These are phyloP conservation scores for Solanum bulbocastanum DNA, from an alignment of 257 asterid genomes.

Conservation along the genomic window DNA sequence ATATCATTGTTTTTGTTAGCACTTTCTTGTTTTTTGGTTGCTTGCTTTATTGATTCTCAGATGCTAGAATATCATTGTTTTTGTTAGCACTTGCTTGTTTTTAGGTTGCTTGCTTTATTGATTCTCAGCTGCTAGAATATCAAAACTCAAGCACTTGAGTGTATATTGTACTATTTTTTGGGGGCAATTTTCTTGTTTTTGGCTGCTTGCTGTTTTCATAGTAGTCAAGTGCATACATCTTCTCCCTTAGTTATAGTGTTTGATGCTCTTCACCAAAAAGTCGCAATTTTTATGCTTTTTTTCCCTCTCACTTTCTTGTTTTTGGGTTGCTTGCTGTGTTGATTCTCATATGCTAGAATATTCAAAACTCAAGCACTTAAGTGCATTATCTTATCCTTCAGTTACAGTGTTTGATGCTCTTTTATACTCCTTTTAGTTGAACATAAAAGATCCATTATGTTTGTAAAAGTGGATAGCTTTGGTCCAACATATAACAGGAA, in stretches of 20 bases:
- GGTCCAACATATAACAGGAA: neutral
- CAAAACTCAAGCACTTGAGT: neutral
- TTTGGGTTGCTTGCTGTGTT: neutral
- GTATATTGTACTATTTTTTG: neutral
- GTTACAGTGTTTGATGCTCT: neutral
- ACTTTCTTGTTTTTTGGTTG: neutral
- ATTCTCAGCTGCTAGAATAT: neutral
- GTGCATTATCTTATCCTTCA: neutral
- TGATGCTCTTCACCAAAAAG: neutral
- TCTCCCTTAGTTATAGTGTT: neutral
- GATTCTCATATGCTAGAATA: neutral
- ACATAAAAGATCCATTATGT: neutral
- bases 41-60: neutral
- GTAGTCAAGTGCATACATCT: neutral
- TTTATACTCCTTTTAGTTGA: neutral
- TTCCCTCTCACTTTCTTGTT: neutral
- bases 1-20: neutral
- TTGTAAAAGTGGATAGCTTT: neutral
- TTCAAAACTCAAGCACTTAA: neutral
- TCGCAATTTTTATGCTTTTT: neutral
- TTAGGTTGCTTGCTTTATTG: neutral
- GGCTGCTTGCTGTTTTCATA: neutral
- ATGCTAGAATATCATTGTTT: too few relatives aligned
- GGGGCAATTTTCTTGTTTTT: neutral
- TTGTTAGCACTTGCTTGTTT: neutral